These are phyloP conservation scores for Ilex paraguariensis DNA, from an alignment of 305 asterid species.

Conservation along the genomic window DNA sequence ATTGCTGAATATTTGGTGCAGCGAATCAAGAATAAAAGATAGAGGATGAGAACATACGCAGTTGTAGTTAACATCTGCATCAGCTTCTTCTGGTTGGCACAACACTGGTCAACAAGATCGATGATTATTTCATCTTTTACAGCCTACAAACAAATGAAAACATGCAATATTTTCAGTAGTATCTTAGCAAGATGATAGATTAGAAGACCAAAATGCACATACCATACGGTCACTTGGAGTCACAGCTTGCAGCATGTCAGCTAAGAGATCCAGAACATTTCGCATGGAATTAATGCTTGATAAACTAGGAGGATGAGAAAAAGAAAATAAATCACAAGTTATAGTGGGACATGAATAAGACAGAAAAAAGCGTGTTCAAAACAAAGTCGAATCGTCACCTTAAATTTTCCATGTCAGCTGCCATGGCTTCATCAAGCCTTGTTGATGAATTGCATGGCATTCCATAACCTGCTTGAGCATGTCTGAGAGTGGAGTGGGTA, in stretches of 20 bases:
- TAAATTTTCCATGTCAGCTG: slow-evolving; percentile 62
- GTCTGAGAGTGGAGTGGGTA: slow-evolving; percentile 47
- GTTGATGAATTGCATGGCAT: slow-evolving; percentile 91
- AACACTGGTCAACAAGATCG: slow-evolving; percentile 89
- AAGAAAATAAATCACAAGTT: background rate
- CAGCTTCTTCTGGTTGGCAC: slow-evolving; percentile 77
- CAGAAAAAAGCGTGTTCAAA: slow-evolving; percentile 1
- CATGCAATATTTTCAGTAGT: background rate
- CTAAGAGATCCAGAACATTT: slow-evolving; percentile 65
- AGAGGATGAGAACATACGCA: slow-evolving; percentile 34
- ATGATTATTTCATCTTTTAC: slow-evolving; percentile 81
- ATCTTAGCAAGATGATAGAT: slow-evolving; percentile 1
- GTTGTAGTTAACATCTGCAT: slow-evolving; percentile 69
- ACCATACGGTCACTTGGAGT: slow-evolving; percentile 66
- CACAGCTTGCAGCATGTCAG: slow-evolving; percentile 88
- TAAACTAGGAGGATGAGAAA: slow-evolving; percentile 37
- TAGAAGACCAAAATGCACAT: slow-evolving; percentile 9
- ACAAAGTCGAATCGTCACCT: slow-evolving; percentile 37
- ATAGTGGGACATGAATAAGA: slow-evolving; percentile 1
- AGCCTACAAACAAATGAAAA: slow-evolving; percentile 39
- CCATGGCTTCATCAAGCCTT: slow-evolving; percentile 94
- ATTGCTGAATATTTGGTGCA: background rate
- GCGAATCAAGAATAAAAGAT: background rate
- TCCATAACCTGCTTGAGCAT: slow-evolving; percentile 83
- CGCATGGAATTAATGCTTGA: slow-evolving; percentile 62